Conservation (phyloP, 257 asterid genomes). For the Ocimum tenuiflorum region DNA sequence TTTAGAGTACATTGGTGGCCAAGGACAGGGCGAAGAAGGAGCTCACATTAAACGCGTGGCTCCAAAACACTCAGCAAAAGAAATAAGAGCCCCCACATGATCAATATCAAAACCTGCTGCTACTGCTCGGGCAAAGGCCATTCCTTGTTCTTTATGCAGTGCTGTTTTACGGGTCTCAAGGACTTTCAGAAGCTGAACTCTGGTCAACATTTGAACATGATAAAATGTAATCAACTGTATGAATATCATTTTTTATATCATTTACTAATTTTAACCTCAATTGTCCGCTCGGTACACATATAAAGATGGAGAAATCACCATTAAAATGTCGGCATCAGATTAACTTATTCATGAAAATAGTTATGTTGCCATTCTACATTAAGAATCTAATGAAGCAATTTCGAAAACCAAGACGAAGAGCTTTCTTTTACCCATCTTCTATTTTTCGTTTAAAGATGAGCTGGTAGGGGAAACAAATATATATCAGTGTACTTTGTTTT, state of each 20-base stretch:
- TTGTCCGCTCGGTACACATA: not conserved
- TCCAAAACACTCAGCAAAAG: slow-evolving; percentile 87
- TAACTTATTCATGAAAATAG: not conserved
- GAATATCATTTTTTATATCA: not conserved
- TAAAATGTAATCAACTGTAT: slow-evolving; percentile 14
- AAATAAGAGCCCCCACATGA: slow-evolving; percentile 51
- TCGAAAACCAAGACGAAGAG: not conserved
- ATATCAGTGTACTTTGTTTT: not conserved
- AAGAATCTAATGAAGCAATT: not conserved
- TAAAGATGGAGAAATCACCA: slow-evolving; percentile 2
- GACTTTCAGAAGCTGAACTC: slow-evolving; percentile 88
- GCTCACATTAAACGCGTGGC: slow-evolving; percentile 76
- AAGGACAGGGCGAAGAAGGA: slow-evolving; percentile 6
- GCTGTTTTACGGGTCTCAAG: slow-evolving; percentile 70
- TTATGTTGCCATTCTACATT: not conserved
- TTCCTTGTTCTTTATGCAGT: slow-evolving; percentile 85
- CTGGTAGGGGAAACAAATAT: not conserved
- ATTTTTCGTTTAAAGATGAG: not conserved
- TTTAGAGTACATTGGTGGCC: not conserved
- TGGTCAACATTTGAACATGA: slow-evolving; percentile 31
- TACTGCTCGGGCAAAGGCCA: slow-evolving; percentile 98
- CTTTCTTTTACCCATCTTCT: not conserved
- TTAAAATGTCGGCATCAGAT: not conserved
- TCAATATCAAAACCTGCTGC: slow-evolving; percentile 94
- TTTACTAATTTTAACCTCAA: not conserved